Percentiles rank a stretch among this genome's conserved stretches.
Conservation (phyloP, 2,329 filamentous ascomycete genomes). For the Pseudogymnoascus pannorum region DNA sequence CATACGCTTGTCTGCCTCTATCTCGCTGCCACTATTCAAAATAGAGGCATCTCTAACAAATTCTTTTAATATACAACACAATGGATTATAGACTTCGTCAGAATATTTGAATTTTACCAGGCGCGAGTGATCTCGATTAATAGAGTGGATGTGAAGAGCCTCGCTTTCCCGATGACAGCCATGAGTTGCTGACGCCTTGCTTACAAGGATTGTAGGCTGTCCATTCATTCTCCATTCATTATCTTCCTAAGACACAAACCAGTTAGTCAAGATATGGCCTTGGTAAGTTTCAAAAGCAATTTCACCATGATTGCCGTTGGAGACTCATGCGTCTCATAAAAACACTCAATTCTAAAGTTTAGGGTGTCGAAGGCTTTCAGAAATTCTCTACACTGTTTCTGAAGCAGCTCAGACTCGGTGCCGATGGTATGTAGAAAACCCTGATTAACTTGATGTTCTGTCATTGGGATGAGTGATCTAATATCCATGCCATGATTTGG, state of each 20-base stretch:
- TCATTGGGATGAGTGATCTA: constrained; percentile 18
- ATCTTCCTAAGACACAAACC: neutral
- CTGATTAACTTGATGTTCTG: constrained; percentile 12
- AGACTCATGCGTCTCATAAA: constrained; percentile 24
- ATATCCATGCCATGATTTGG: constrained; percentile 21
- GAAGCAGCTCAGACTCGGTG: neutral
- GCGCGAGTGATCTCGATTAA: constrained; percentile 7
- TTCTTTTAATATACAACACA: neutral
- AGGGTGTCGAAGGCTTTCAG: neutral
- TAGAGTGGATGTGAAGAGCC: neutral
- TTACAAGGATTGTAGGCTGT: neutral
- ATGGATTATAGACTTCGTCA: neutral
- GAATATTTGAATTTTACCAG: constrained; percentile 6
- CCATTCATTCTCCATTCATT: neutral
- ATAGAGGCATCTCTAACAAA: neutral
- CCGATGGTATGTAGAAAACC: neutral
- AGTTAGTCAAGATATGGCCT: neutral
- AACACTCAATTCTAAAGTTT: constrained; percentile 20
- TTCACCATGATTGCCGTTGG: constrained; percentile 18
- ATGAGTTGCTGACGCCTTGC: constrained; percentile 2
- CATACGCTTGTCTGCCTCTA: neutral
- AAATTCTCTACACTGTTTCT: neutral
- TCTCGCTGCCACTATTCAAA: neutral
- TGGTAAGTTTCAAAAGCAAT: neutral
- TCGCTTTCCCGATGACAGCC: neutral